Conservation (phyloP, 1,284 basidiomycete species). For the Coniferiporia weirii region DNA sequence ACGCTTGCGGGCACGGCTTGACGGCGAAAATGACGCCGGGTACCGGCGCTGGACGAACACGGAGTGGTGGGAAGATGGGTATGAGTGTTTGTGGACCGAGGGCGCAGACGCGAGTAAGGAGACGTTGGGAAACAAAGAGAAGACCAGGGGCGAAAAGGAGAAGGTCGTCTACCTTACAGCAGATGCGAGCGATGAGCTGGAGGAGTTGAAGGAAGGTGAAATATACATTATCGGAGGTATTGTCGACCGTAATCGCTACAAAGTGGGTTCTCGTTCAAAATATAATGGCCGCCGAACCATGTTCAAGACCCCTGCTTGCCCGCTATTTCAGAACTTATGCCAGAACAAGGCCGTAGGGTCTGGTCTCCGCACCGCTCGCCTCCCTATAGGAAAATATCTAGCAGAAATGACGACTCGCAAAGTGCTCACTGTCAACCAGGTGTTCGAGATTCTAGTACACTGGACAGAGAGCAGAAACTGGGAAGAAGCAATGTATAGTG, state of each 20-base stretch:
- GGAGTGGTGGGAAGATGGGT: conserved; percentile 76
- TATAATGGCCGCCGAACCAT: conserved; percentile 12
- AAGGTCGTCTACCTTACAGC: conserved; percentile 91
- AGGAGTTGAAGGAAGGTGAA: conserved; percentile 75
- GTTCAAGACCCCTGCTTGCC: not conserved
- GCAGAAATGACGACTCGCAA: conserved; percentile 83
- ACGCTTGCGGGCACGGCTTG: conserved; percentile 62
- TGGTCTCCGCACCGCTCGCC: conserved; percentile 78
- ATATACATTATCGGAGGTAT: conserved; percentile 97
- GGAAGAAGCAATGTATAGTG: conserved; percentile 77
- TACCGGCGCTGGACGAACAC: conserved; percentile 79
- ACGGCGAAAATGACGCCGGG: conserved; percentile 59
- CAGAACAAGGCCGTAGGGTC: conserved; percentile 77
- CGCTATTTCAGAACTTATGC: conserved; percentile 69
- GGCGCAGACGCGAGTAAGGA: conserved; percentile 12
- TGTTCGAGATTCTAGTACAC: conserved; percentile 87
- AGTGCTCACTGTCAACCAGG: conserved; percentile 96
- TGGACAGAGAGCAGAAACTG: conserved; percentile 84
- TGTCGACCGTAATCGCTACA: conserved; percentile 95
- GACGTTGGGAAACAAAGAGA: not conserved
- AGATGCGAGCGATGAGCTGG: conserved; percentile 84
- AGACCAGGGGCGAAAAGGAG: conserved; percentile 28
- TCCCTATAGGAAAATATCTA: conserved; percentile 90
- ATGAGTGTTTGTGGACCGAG: conserved; percentile 60
- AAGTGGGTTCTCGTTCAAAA: conserved; percentile 43